Conservation (phyloP, 331 rosid genomes). For the Pyracantha coccinea region DNA sequence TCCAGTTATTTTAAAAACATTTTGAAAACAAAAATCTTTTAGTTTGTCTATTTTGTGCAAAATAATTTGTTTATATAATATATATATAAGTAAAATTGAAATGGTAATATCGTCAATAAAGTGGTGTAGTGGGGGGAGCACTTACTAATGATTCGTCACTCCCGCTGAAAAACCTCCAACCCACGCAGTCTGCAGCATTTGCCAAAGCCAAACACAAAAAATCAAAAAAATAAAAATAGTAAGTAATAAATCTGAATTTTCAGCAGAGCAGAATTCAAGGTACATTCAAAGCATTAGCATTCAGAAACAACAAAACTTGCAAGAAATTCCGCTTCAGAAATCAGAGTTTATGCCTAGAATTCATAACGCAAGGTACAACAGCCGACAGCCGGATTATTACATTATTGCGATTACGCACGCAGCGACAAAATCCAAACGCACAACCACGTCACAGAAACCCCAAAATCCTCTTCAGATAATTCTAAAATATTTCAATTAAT, state of each 20-base stretch:
- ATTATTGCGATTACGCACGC: no score
- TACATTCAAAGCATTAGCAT: no score
- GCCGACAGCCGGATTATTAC: not conserved
- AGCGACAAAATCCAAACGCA: not conserved
- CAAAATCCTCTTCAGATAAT: no score
- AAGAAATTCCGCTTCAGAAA: not conserved
- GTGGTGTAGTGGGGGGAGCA: not conserved
- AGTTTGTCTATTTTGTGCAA: not conserved
- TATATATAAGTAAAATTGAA: not conserved
- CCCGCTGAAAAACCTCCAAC: slow-evolving; percentile 64
- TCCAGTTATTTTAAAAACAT: no score
- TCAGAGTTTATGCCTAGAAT: not conserved
- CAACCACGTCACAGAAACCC: not conserved
- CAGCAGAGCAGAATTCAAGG: no score
- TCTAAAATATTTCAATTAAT: no score
- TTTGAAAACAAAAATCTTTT: not conserved
- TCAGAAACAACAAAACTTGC: not conserved
- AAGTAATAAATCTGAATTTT: not conserved
- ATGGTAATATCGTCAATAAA: slow-evolving; percentile 10
- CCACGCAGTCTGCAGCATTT: slow-evolving; percentile 60
- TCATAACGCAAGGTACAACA: not conserved
- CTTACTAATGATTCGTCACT: slow-evolving; percentile 65
- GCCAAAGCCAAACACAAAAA: not conserved
- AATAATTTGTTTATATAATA: not conserved
- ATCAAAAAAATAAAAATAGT: no score